These are phyloP conservation scores for Mollisiaceae sp. DNA, from an alignment of 2,329 filamentous ascomycete species.

Conservation along the genomic window DNA sequence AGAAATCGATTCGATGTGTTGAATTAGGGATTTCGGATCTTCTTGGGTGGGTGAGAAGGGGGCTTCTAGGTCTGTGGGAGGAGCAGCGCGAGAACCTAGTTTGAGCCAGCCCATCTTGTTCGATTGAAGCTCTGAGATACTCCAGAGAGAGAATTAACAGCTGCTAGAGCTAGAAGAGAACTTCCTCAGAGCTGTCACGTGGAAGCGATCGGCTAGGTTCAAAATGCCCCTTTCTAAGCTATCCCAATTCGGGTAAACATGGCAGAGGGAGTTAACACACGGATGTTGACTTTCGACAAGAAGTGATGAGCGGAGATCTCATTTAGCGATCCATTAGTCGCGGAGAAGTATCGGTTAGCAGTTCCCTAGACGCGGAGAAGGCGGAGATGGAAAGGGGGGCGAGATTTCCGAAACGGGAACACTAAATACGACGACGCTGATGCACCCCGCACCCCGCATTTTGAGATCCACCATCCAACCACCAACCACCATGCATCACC, in stretches of 20 bases:
- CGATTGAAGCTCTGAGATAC: no score
- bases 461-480: background rate
- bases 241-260: background rate
- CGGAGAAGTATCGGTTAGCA: background rate
- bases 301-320: constrained; percentile 1
- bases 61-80: no score
- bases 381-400: background rate
- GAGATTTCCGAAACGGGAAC: background rate
- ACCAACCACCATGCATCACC: background rate
- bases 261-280: background rate
- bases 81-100: background rate
- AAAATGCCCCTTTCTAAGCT: background rate
- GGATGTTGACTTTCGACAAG: background rate
- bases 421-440: background rate
- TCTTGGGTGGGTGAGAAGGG: background rate
- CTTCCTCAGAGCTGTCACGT: background rate
- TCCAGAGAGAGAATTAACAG: no score
- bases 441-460: constrained; percentile 4
- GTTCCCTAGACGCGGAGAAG: constrained; percentile 1
- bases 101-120: constrained; percentile 19
- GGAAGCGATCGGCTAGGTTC: background rate
- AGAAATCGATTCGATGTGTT: constrained; percentile 14
- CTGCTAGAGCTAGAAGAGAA: background rate
- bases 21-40: background rate
- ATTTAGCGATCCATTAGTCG: background rate